Percentiles rank a stretch among this genome's conserved stretches.
Conservation (phyloP, 257 asterid genomes). For the Solanum tarijense region DNA sequence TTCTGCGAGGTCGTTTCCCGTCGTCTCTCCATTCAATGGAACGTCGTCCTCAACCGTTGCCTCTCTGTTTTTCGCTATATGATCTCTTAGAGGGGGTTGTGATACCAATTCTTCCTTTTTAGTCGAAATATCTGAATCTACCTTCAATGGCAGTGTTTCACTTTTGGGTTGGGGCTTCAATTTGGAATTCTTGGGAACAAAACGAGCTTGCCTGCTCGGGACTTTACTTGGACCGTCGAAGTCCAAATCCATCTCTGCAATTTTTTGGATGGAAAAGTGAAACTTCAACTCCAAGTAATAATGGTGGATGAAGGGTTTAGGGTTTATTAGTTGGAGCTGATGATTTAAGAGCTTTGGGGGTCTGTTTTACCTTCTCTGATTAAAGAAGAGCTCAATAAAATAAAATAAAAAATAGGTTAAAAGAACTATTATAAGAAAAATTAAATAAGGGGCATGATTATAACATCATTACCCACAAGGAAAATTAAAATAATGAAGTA, state of each 20-base stretch:
- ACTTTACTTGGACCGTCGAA: conserved; percentile 24
- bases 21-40: conserved; percentile 30
- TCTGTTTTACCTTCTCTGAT: background rate
- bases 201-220: conserved; percentile 31
- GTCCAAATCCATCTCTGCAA: conserved; percentile 53
- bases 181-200: conserved; percentile 62
- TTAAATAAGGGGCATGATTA: background rate
- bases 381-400: background rate
- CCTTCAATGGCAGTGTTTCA: background rate
- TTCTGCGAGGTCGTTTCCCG: background rate
- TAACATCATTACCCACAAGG: background rate
- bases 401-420: background rate
- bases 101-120: conserved; percentile 30
- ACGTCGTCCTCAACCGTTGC: background rate
- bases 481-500: background rate
- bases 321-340: conserved; percentile 15
- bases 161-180: conserved; percentile 15
- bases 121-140: background rate
- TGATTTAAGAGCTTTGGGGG: background rate
- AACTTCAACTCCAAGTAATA: background rate
- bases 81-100: background rate
- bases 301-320: background rate
- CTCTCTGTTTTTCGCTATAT: background rate
- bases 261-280: background rate
- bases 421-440: background rate